Evolutionary conservation across 2,329 filamentous ascomycete species (phyloP), one percentile per base, ranked within the genome.

Genomic region (Trichoderma endophyticum): DNA sequence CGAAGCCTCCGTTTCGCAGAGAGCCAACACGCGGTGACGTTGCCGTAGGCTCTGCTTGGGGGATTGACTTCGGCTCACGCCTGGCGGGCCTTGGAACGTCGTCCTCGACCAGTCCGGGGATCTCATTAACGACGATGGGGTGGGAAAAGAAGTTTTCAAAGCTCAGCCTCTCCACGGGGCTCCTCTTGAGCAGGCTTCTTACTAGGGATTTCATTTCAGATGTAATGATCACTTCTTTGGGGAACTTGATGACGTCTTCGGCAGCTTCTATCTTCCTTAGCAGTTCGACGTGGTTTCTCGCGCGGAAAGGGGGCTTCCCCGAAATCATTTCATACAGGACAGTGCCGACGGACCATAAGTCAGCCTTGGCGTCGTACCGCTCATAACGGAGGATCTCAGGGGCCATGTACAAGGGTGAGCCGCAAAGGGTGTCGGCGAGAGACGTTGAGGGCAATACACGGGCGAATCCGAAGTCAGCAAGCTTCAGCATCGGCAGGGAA

Each of bases 401-500:
- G 0, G 96, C 96, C 96, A 99, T 99, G 84, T 99, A 99, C 30
- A 99, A 85, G 11, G 96, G 96, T 14, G 96, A 98, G 21, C 96
- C 96, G 81, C 96, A 99, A 0, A 99, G 89, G 0, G 96, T 99
- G 81, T 99, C 96, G 12, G 96, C 96, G 74, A 99, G 87, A 6
- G 95, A 95, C 0, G 95, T 97, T 8, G 93, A 91, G 2, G 96
- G 95, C 63, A 99, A 84, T 70, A 97, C 94, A 71, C 96, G 91
- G 71, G 96, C 96, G 80, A 99, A 99, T n/a, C 96, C 96, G 79
- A 99, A 99, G 83, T 99, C 96, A 71, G 96, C 96, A 77, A 99
- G 91, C 84, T 99, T 99, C 73, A 99, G 89, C 92, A 98, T 97
- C 5, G 96, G 96, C 56, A 99, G 83, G 21, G 94, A 96, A 68